These are phyloP conservation scores for Saccharomycopsis fermentans DNA, from an alignment of 805 yeast genomes.

Conservation along the genomic window DNA sequence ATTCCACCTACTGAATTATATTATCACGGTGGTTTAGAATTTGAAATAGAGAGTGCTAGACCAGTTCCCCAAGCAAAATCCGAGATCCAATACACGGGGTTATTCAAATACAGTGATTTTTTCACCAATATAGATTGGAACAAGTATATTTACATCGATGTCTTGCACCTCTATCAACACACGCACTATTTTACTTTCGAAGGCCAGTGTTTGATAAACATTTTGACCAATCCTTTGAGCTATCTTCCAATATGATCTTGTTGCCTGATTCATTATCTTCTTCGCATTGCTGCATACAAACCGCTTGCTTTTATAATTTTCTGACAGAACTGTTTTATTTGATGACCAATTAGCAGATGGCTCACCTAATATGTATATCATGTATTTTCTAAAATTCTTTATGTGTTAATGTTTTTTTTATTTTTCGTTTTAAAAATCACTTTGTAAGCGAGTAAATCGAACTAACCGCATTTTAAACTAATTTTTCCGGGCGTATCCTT, in stretches of 20 bases:
- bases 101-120: conserved; percentile 15
- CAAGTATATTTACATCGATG: conserved; percentile 1
- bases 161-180: conserved; percentile 14
- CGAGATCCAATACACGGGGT: conserved; percentile 19
- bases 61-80: conserved; percentile 27
- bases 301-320: too few species aligned
- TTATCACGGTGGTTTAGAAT: conserved; percentile 43
- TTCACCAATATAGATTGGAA: conserved; percentile 9
- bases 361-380: too few species aligned
- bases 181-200: conserved; percentile 9
- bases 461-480: too few species aligned
- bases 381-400: too few species aligned
- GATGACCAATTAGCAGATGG: too few species aligned
- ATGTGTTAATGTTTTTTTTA: too few species aligned
- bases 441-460: too few species aligned
- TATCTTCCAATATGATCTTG: not conserved
- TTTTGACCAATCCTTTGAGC: not conserved
- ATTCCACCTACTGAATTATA: conserved; percentile 40
- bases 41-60: conserved; percentile 32
- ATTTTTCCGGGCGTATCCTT: too few species aligned
- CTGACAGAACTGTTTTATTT: too few species aligned
- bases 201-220: conserved; percentile 5
- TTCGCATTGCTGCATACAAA: too few species aligned
- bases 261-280: too few species aligned
- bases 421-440: too few species aligned